Evolutionary conservation across 2,329 filamentous ascomycete genomes (phyloP).

Genomic region (Xylaria sp.): DNA sequence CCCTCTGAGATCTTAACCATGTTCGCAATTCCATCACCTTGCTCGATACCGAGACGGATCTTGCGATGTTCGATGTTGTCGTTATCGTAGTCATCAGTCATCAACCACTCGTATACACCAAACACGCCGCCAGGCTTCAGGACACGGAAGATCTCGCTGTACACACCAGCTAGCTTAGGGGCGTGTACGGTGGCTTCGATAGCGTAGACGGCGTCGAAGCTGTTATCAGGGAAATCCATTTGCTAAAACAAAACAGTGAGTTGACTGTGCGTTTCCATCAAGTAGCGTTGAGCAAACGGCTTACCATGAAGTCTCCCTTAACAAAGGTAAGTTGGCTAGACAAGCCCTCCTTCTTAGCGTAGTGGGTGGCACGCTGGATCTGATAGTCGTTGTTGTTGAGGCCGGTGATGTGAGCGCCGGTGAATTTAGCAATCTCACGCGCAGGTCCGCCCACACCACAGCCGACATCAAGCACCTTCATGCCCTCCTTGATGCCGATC

Average conservation of each 20-base stretch:
- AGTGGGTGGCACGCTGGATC: slow-evolving; percentile 88
- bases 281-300: slow-evolving; percentile 19
- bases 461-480: slow-evolving; percentile 93
- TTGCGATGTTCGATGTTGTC: slow-evolving; percentile 83
- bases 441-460: slow-evolving; percentile 97
- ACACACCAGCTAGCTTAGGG: slow-evolving; percentile 87
- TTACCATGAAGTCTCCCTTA: slow-evolving; percentile 95
- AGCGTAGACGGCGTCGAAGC: slow-evolving; percentile 93
- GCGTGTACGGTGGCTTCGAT: slow-evolving; percentile 98
- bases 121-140: slow-evolving; percentile 96
- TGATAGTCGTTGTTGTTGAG: slow-evolving; percentile 99
- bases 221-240: slow-evolving; percentile 92
- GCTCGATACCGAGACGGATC: slow-evolving; percentile 93
- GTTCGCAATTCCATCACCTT: slow-evolving; percentile 95
- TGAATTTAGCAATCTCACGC: slow-evolving; percentile 95
- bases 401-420: slow-evolving; percentile 84
- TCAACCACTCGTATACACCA: slow-evolving; percentile 98
- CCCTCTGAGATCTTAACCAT: slow-evolving; percentile 90
- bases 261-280: slow-evolving; percentile 6
- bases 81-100: slow-evolving; percentile 96
- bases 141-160: slow-evolving; percentile 92
- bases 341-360: slow-evolving; percentile 82
- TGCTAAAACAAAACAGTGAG: slow-evolving; percentile 56
- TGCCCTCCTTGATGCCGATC: slow-evolving; percentile 83
- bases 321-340: slow-evolving; percentile 81